These are phyloP conservation scores for Stevia rebaudiana DNA, from an alignment of 140 eudicot genomes.

Conservation along the genomic window DNA sequence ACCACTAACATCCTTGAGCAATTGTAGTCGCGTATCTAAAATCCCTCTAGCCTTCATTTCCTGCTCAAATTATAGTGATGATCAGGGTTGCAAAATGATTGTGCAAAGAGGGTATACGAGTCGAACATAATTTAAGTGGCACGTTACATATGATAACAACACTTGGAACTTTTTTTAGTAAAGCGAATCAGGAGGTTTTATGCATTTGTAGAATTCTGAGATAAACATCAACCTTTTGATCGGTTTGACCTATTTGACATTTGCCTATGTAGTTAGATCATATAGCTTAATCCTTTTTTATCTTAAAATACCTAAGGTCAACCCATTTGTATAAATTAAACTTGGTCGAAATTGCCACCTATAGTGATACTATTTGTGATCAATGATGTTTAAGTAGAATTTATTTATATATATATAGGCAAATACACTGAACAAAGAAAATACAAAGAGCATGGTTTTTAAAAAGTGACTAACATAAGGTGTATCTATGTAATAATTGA, in stretches of 20 bases:
- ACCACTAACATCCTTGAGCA: constrained; percentile 18
- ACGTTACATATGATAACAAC: neutral
- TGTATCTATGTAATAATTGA: constrained; percentile 13
- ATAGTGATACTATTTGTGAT: neutral
- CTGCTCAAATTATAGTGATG: neutral
- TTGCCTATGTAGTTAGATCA: too few relatives aligned
- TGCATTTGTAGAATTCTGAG: too few relatives aligned
- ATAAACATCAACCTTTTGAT: neutral
- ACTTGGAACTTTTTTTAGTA: neutral
- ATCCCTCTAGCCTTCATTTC: constrained; percentile 15
- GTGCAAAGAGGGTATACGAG: neutral
- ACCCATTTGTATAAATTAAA: too few relatives aligned
- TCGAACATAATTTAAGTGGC: neutral
- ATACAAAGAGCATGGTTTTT: neutral
- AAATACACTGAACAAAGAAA: too few relatives aligned
- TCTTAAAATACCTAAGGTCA: too few relatives aligned
- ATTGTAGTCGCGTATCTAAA: neutral
- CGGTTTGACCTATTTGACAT: too few relatives aligned
- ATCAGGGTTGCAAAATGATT: neutral
- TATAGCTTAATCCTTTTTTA: too few relatives aligned
- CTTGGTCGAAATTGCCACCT: too few relatives aligned
- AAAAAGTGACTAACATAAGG: constrained; percentile 9
- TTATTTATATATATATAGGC: too few relatives aligned
- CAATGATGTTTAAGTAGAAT: neutral
- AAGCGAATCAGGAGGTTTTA: too few relatives aligned